These are phyloP conservation scores for Elongisporangium prolatum DNA, from an alignment of 352 stramenopile genomes.

Conservation along the genomic window DNA sequence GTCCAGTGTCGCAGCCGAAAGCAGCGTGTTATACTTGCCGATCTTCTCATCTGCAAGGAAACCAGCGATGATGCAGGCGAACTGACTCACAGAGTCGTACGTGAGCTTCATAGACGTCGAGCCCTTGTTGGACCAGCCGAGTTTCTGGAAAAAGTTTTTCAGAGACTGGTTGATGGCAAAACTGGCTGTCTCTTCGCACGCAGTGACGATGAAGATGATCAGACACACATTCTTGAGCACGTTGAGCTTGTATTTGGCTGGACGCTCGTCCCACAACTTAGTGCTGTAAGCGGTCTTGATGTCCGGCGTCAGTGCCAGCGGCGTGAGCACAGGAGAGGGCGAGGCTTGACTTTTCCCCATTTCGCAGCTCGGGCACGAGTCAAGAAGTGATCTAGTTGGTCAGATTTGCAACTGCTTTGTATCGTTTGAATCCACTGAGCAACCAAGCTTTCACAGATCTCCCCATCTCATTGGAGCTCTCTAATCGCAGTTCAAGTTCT, in stretches of 20 bases:
- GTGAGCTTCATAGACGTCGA: constrained; percentile 61
- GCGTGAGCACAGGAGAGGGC: constrained; percentile 8
- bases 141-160: constrained; percentile 58
- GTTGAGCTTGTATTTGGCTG: constrained; percentile 47
- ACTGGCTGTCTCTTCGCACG: constrained; percentile 43
- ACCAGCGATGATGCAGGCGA: constrained; percentile 45
- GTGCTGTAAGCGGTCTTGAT: constrained; percentile 12
- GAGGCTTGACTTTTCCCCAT: constrained; percentile 6
- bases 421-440: no score
- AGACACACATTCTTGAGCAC: constrained; percentile 51
- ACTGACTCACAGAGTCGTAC: constrained; percentile 60
- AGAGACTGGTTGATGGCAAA: constrained; percentile 57
- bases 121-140: constrained; percentile 53
- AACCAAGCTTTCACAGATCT: no score
- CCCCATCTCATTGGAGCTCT: no score
- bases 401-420: no score
- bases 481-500: no score
- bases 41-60: constrained; percentile 60
- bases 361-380: constrained; percentile 1
- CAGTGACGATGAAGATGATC: constrained; percentile 48
- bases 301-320: constrained; percentile 13
- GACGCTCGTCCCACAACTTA: constrained; percentile 39
- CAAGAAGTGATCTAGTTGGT: constrained; percentile 5
- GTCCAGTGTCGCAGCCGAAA: constrained; percentile 22
- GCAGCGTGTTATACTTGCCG: constrained; percentile 29